These are phyloP conservation scores for Luzula sylvatica DNA, from an alignment of 176 grass and related monocot species.

Conservation along the genomic window DNA sequence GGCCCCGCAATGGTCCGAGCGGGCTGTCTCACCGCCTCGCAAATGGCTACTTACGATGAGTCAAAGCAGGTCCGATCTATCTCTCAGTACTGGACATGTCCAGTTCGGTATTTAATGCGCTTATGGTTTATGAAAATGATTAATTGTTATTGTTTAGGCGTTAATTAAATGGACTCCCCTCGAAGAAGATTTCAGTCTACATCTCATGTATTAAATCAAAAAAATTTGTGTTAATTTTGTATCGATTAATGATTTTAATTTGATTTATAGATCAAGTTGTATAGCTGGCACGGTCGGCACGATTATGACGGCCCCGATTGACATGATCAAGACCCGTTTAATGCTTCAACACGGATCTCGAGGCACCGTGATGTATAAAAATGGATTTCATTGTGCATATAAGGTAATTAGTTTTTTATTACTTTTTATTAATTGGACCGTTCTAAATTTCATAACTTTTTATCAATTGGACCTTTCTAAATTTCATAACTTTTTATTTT, in stretches of 20 bases:
- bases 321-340: constrained; percentile 93
- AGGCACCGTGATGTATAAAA: constrained; percentile 52
- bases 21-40: constrained; percentile 82
- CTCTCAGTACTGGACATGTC: not conserved
- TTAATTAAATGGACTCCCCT: constrained; percentile 71
- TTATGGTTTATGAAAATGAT: not conserved
- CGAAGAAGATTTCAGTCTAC: constrained; percentile 77
- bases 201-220: constrained; percentile 78
- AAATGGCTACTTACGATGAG: constrained; percentile 94
- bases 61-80: constrained; percentile 46
- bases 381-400: constrained; percentile 88
- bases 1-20: constrained; percentile 92
- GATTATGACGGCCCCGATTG: constrained; percentile 64
- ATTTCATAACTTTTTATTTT: not conserved
- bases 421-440: not conserved
- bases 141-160: constrained; percentile 31
- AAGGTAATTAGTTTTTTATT: constrained; percentile 57
- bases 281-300: constrained; percentile 81
- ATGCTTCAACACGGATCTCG: constrained; percentile 66
- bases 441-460: not conserved
- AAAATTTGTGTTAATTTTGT: constrained; percentile 5
- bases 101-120: no score
- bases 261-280: constrained; percentile 72
- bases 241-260: constrained; percentile 22
- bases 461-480: not conserved